Percentiles rank a stretch among this genome's conserved stretches.
Conservation (phyloP, 257 asterid genomes). For the Striga asiatica region DNA sequence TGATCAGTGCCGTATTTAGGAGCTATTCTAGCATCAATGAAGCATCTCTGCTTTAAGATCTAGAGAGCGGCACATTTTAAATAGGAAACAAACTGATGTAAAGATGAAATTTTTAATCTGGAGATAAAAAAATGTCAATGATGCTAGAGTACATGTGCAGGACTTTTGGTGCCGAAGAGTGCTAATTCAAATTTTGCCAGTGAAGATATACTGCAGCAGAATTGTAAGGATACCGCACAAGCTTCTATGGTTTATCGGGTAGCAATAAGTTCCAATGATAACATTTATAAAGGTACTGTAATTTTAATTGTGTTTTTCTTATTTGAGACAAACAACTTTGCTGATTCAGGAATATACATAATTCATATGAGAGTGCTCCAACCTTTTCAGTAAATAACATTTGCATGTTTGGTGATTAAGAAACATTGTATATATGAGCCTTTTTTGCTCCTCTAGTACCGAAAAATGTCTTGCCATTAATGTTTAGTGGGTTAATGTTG, state of each 20-base stretch:
- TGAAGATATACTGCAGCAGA: constrained; percentile 22
- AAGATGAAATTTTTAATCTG: neutral
- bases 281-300: constrained; percentile 32
- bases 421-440: neutral
- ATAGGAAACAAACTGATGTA: neutral
- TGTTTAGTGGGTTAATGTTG: neutral
- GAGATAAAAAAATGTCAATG: no score
- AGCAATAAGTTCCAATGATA: constrained; percentile 14
- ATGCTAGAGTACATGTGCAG: no score
- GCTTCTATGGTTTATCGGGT: constrained; percentile 14
- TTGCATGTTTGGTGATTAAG: neutral
- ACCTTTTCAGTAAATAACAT: neutral
- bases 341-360: neutral
- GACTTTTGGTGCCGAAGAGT: constrained; percentile 22
- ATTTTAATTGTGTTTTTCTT: neutral
- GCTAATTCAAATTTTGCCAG: constrained; percentile 14
- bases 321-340: neutral
- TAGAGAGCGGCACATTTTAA: neutral
- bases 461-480: neutral
- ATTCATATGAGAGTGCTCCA: neutral
- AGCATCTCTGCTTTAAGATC: neutral
- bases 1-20: neutral
- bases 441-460: neutral
- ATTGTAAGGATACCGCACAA: constrained; percentile 15
- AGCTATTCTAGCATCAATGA: neutral